Base-by-base conservation (phyloP, 2,329 filamentous ascomycete genomes). In the Aspergillus sclerotialis region DNA sequence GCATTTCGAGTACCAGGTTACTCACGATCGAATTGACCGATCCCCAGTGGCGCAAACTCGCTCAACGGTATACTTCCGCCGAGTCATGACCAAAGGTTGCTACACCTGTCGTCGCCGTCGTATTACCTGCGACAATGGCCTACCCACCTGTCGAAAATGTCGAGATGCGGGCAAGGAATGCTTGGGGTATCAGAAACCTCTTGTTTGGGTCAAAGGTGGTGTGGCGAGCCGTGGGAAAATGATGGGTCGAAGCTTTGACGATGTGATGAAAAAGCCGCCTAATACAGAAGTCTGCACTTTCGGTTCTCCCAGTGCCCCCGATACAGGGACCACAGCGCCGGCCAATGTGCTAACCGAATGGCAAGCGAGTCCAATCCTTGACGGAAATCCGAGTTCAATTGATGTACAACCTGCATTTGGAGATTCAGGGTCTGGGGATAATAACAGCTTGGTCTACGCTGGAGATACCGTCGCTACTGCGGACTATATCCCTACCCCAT, bases 241-340 rank as follows among this genome's bases (percentile, higher is more conserved):
- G 69, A 71, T 72, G 65, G 70, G 70, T n/a, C 65, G 65, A 48
- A 66, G 65, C 15, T 72, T 68, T 45, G 61, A 66, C 36, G 66
- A 68, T 37, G 44, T 52, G 26, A 50, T 44, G 39, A 48, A 41
- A 26, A 36, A 33, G 4, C 18, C 29, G 9, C 19, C 28, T 10
- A 28, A 42, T 34, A 18, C 6, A 10, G 19, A 23, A 6, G 10
- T 10, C 19, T 6, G 19, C 7, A 23, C 19, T 10, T 23, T 7
- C 19, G 6, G 7, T 23, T 6, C 10, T 7, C 10, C 19, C 6
- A 23, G 19, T 23, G 19, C 19, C 19, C 6, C 7, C 6, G 6
- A 6, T 6, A 10, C 6, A 6, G 7, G 6, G 19, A 6, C 19
- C 7, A 23, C 19, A 23, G 19, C 6, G 7, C 6, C 19, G 10